phyloP scores from a whole-genome alignment of 148 eudicot genomes.

The Pharnaceum exiguum region DNA sequence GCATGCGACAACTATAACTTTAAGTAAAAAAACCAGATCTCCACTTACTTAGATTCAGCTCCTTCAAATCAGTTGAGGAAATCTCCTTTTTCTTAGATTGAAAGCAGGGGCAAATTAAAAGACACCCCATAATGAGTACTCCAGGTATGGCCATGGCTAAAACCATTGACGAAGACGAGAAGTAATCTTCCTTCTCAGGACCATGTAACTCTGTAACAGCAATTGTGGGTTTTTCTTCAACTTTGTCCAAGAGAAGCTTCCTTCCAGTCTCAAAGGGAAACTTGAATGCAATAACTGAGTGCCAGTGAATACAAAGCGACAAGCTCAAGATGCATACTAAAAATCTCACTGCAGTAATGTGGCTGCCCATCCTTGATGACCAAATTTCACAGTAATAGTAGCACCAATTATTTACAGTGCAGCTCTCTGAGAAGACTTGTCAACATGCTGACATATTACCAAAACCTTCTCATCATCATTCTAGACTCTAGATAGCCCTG shows the following conservation, averaged over 20 bases:
- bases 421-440: conserved; percentile 1
- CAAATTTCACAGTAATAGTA: conserved; percentile 6
- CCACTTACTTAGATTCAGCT: conserved; percentile 58
- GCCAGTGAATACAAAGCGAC: conserved; percentile 34
- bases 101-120: conserved; percentile 63
- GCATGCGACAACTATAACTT: neutral
- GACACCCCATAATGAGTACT: conserved; percentile 52
- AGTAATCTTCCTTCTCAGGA: conserved; percentile 18
- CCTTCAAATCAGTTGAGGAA: conserved; percentile 43
- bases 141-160: conserved; percentile 62
- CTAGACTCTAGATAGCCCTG: neutral
- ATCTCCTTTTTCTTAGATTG: conserved; percentile 49
- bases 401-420: conserved; percentile 1
- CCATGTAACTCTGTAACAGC: conserved; percentile 16
- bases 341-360: conserved; percentile 21
- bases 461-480: neutral
- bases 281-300: conserved; percentile 12
- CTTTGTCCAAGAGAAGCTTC: conserved; percentile 37
- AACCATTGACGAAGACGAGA: conserved; percentile 33
- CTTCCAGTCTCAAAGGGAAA: conserved; percentile 27
- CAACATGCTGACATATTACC: neutral
- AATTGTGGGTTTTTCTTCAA: conserved; percentile 24
- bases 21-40: neutral
- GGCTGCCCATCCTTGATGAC: conserved; percentile 29
- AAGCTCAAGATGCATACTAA: conserved; percentile 31